phyloP scores from a whole-genome alignment of 2,329 filamentous ascomycete genomes.

The Neoascochyta sp. region DNA sequence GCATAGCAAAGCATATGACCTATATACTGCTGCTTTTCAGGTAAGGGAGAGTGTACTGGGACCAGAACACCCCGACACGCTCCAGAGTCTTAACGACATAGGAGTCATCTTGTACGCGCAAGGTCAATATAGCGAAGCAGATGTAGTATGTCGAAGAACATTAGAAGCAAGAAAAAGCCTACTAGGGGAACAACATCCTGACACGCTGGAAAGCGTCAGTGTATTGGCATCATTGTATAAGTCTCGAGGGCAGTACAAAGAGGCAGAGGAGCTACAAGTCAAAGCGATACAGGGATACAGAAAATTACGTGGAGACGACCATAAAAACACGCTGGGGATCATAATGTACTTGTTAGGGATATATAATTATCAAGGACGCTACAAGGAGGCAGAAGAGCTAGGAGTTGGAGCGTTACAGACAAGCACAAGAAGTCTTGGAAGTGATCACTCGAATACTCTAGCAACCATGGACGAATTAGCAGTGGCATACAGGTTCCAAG shows the following conservation, averaged over 20 bases:
- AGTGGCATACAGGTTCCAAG: not conserved
- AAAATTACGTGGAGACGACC: constrained; percentile 2
- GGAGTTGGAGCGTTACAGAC: not conserved
- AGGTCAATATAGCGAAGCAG: constrained; percentile 1
- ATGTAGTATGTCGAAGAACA: not conserved
- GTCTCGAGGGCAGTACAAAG: constrained; percentile 2
- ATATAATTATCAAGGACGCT: constrained; percentile 1
- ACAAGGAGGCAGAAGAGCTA: not conserved
- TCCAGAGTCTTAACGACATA: constrained; percentile 1
- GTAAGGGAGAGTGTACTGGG: not conserved
- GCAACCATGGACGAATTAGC: constrained; percentile 1
- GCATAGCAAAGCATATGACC: not conserved
- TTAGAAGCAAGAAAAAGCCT: not conserved
- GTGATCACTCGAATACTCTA: constrained; percentile 1
- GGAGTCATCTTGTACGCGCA: constrained; percentile 1
- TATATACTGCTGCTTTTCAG: not conserved
- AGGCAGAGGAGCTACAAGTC: constrained; percentile 5
- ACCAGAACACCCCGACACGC: not conserved
- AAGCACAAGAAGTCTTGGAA: not conserved
- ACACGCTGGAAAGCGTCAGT: constrained; percentile 1
- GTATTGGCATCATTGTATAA: constrained; percentile 1
- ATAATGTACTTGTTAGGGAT: too few species aligned
- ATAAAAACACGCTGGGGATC: constrained; percentile 3
- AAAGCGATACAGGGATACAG: constrained; percentile 1
- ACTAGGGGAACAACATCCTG: constrained; percentile 1